These are phyloP conservation scores for Arthrobotrys conoides DNA, from an alignment of 2,329 filamentous ascomycete species.

Conservation along the genomic window DNA sequence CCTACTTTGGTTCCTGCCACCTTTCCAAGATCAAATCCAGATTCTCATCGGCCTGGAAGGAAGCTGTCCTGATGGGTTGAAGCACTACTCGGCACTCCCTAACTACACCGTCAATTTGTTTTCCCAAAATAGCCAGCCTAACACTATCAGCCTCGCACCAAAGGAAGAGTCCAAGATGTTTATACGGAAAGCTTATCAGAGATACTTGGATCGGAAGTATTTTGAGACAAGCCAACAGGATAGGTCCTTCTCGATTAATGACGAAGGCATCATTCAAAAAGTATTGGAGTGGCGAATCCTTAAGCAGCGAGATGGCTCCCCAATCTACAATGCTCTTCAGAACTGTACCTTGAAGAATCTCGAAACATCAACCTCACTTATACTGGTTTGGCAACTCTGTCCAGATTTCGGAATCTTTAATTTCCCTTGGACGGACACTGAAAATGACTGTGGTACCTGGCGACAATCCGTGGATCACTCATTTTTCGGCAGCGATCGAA, in stretches of 20 bases:
- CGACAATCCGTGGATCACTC: conserved; percentile 26
- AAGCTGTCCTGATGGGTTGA: conserved; percentile 28
- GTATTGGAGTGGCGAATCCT: background rate
- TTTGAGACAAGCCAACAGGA: background rate
- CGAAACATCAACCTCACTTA: background rate
- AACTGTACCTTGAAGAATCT: conserved; percentile 13
- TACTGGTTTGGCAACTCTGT: conserved; percentile 1
- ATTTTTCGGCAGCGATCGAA: conserved; percentile 31
- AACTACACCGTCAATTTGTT: conserved; percentile 6
- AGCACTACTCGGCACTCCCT: conserved; percentile 16
- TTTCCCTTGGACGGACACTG: conserved; percentile 20
- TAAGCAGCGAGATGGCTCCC: background rate
- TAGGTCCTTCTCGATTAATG: background rate
- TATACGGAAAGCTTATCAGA: conserved; percentile 22
- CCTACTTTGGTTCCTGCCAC: conserved; percentile 31
- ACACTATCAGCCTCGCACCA: conserved; percentile 4
- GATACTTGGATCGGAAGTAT: conserved; percentile 29
- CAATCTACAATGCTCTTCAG: conserved; percentile 22
- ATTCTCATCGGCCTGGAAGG: conserved; percentile 17
- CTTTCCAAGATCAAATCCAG: background rate
- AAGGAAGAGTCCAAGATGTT: conserved; percentile 13
- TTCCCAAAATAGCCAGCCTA: background rate
- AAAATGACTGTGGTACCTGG: background rate
- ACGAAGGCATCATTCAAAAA: background rate
- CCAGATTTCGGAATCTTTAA: background rate